These are phyloP conservation scores for Venturia effusa DNA, from an alignment of 2,329 filamentous ascomycete genomes.

Conservation along the genomic window DNA sequence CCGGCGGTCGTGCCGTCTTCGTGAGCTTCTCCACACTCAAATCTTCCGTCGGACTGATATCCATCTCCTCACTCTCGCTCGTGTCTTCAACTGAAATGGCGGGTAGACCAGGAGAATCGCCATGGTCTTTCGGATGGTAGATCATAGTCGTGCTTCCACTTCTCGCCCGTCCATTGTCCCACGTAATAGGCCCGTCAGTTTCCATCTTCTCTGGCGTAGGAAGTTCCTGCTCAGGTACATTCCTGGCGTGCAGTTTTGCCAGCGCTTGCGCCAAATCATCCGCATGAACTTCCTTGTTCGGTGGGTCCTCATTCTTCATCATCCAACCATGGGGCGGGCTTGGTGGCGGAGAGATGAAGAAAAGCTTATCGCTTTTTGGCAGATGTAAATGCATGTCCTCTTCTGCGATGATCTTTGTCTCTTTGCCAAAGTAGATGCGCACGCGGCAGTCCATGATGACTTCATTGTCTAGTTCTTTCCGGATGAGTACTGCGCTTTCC, in stretches of 20 bases:
- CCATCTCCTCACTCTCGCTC: constrained; percentile 21
- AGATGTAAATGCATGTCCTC: constrained; percentile 39
- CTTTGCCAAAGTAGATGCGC: constrained; percentile 51
- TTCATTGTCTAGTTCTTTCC: constrained; percentile 64
- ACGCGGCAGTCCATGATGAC: constrained; percentile 58
- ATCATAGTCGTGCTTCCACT: constrained; percentile 49
- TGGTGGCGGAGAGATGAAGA: constrained; percentile 56
- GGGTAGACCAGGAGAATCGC: constrained; percentile 46
- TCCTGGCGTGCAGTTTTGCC: constrained; percentile 37
- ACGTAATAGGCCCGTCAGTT: constrained; percentile 16
- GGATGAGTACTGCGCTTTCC: constrained; percentile 59
- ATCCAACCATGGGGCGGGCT: constrained; percentile 55
- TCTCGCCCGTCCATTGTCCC: constrained; percentile 19
- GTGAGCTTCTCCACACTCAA: constrained; percentile 12
- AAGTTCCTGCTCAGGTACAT: constrained; percentile 15
- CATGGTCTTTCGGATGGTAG: constrained; percentile 52
- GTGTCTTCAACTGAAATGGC: constrained; percentile 55
- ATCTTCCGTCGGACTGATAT: constrained; percentile 34
- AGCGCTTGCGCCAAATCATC: constrained; percentile 49
- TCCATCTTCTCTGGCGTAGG: constrained; percentile 17
- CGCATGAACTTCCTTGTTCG: constrained; percentile 55
- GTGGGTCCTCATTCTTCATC: constrained; percentile 50
- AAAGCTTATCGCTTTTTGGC: constrained; percentile 49
- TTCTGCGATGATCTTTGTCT: constrained; percentile 34
- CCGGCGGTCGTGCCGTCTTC: constrained; percentile 27